A percentile compares a stretch with the other conserved stretches of the same genome.
These are phyloP conservation scores for Elsinoe perseae DNA, from an alignment of 2,329 filamentous ascomycete genomes.

Conservation along the genomic window DNA sequence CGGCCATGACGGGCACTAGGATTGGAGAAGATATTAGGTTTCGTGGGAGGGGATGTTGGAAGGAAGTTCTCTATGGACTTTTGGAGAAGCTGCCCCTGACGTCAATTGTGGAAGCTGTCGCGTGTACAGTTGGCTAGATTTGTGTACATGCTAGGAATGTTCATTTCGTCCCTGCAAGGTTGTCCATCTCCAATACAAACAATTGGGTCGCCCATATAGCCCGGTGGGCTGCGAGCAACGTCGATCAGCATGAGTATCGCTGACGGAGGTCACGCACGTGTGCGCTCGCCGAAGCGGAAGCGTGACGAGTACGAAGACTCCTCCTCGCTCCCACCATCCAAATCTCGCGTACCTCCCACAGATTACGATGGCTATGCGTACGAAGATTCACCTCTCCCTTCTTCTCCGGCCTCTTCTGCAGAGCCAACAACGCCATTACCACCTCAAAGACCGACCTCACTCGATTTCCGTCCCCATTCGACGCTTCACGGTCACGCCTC, in stretches of 20 bases:
- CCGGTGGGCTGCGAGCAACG: background rate
- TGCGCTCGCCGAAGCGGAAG: constrained; percentile 18
- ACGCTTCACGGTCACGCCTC: constrained; percentile 69
- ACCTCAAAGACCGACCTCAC: constrained; percentile 22
- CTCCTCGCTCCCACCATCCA: background rate
- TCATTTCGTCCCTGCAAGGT: background rate
- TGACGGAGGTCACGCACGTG: background rate
- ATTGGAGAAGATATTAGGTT: background rate
- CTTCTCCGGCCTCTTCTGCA: background rate
- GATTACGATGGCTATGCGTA: constrained; percentile 18
- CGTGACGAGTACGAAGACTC: constrained; percentile 7
- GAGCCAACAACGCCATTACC: background rate
- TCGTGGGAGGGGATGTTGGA: background rate
- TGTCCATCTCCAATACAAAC: background rate
- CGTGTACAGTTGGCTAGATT: background rate
- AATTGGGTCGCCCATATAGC: background rate
- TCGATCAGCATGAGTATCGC: constrained; percentile 16
- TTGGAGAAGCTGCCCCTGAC: constrained; percentile 1
- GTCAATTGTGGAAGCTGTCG: background rate
- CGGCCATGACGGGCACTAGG: constrained; percentile 11
- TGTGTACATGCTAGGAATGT: background rate
- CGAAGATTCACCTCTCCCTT: constrained; percentile 15
- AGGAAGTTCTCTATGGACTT: background rate
- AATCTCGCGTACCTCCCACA: background rate
- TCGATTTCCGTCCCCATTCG: constrained; percentile 63